Base-by-base conservation (phyloP, 257 asterid species). In the Solanum piurae region DNA sequence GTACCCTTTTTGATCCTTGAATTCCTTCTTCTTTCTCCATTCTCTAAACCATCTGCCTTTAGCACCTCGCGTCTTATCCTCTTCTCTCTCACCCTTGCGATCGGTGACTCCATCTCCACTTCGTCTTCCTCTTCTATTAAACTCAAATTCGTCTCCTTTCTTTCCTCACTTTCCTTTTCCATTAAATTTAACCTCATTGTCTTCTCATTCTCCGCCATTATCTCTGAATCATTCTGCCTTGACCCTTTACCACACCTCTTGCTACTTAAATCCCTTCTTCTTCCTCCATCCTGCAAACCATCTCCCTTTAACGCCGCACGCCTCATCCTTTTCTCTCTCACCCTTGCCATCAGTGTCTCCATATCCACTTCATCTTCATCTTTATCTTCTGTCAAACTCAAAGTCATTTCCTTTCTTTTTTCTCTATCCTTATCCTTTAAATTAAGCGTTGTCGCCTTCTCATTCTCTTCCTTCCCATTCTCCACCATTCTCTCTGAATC, bases 391-490 rank as follows among this genome's bases (percentile, higher is more conserved):
- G 86, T n/a, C 27, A 75, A 64, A 60, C 83, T 33, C 66, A 23
- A 40, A 38, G 74, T 42, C 34, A 44, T 69, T 62, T 71, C 88
- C 27, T 33, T 86, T 68, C 74, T 89, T 49, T 87, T 69, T n/a
- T 86, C 71, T 88, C 44, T 27, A 86, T 86, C 84, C 60, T 12
- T 73, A 87, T 86, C 86, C 20, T 3, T 66, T 40, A 62, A 23
- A 37, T 40, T 31, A 49, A 62, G 49, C 52, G 12, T 11, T 11
- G 4, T 34, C 12, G 58, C 92, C 87, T 68, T 91, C 60, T 5
- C 90, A 73, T 87, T 88, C 87, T 64, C 86, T 44, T 44, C 92
- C 87, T 68, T 91, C 60, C 21, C 91, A 77, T 87, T 88, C 88
- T 64, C 86, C 72, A 87, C 89, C 89, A 55, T 25, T 38, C 89